Percentiles rank a stretch among this genome's conserved stretches.
Evolutionary conservation across 2,329 filamentous ascomycete species (phyloP).

Genomic region (Arthrobotrys sinensis): DNA sequence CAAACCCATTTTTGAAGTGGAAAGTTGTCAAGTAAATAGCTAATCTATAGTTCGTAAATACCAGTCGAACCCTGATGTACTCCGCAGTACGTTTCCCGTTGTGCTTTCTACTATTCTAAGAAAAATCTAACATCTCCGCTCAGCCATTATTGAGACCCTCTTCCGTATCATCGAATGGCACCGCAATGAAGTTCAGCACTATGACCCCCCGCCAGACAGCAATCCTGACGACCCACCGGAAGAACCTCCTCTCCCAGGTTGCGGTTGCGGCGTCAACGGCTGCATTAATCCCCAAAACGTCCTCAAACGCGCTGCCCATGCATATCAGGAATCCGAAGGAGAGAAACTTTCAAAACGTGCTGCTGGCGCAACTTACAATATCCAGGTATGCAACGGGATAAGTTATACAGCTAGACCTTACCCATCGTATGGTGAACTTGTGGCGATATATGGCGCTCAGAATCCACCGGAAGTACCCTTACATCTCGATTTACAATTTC

Average conservation of each 20-base stretch:
- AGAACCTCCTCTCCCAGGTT: background rate
- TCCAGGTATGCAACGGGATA: background rate
- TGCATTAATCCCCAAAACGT: slow-evolving; percentile 2
- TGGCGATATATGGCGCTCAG: background rate
- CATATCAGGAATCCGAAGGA: background rate
- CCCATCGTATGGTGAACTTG: slow-evolving; percentile 4
- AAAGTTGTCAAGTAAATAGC: background rate
- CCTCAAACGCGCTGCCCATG: slow-evolving; percentile 6
- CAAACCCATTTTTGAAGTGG: no score
- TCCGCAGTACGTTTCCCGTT: no score
- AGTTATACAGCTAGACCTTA: background rate
- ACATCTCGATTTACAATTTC: background rate
- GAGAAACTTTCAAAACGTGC: slow-evolving; percentile 7
- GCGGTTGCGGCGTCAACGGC: slow-evolving; percentile 4
- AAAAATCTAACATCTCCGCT: no score
- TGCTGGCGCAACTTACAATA: background rate
- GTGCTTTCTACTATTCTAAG: no score
- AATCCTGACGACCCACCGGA: slow-evolving; percentile 1
- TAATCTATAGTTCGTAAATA: background rate
- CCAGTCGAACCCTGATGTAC: no score
- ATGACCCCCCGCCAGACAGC: background rate
- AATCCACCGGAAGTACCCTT: background rate
- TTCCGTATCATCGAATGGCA: background rate
- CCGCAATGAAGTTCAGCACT: slow-evolving; percentile 10
- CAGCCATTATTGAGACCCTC: background rate